Base-by-base conservation (phyloP, 495 filamentous ascomycete genomes). In the Aspergillus nidulans region DNA sequence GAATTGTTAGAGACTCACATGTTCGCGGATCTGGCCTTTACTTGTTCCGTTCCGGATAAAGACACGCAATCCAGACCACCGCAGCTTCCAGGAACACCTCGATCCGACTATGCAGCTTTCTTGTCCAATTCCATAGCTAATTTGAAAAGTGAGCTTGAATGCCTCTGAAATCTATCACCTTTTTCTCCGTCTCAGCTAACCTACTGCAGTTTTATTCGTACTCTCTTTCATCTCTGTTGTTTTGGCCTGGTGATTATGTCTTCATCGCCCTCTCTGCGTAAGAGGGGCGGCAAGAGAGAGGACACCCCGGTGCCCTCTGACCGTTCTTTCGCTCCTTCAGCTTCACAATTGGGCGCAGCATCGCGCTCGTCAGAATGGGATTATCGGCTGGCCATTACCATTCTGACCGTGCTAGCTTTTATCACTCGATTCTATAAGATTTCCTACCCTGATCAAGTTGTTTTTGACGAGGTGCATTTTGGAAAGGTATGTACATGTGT, bases 381-480 rank as follows among this genome's bases (percentile, higher is more conserved):
- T 66, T 95, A 96, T 79, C 87, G 89, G 79, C 73, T 95, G 62
- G 89, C 83, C 55, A 77, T 96, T 52, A 65, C 70, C 34, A 67
- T 96, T 60, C 83, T 97, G 64, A 97, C 92, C 6, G 63, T 81
- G 39, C 65, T 95, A 60, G 92, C 92, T 45, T 97, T 97, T 67
- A 67, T 89, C 50, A 97, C 94, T 24, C 79, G 94, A 58, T 99
- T 97, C 75, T 97, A 86, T 80, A 91, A 89, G 52, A 95, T 99
- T 67, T 87, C 80, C 55, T 91, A 96, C 72, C 94, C 94, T 10
- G 87, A 94, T 66, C 86, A 97, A 72, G 94, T 99, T 23, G 95
- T 99, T 36, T 99, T 99, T 67, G 94, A 99, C 62, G 94, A 99
- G 72, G 94, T 99, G 43, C 94, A 99, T 73, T 99, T 99, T 72